Evolutionary conservation across 169 alveolate species (phyloP).

Genomic region (Plasmodium coatneyi): DNA sequence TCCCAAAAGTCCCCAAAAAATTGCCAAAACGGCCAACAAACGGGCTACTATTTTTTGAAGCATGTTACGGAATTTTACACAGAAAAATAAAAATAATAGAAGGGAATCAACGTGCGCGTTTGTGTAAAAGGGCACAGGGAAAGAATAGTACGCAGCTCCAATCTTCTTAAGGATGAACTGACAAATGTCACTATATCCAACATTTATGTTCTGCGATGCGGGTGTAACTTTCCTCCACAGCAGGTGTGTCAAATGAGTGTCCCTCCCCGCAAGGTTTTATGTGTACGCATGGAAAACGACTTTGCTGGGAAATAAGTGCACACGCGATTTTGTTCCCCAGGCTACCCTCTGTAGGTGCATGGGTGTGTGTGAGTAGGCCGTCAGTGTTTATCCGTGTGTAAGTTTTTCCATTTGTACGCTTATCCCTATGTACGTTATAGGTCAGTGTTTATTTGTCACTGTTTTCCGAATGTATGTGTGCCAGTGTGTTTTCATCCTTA

Average conservation of each 20-base stretch:
- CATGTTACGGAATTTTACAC: background rate
- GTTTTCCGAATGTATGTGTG: background rate
- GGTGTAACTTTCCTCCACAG: background rate
- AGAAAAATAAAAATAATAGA: background rate
- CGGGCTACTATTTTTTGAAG: background rate
- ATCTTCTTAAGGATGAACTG: background rate
- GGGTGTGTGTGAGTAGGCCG: background rate
- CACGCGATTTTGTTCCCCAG: background rate
- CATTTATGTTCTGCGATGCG: background rate
- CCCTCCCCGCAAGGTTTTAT: background rate
- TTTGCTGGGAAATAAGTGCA: background rate
- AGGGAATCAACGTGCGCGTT: background rate
- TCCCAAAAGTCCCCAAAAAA: background rate
- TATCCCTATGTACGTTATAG: background rate
- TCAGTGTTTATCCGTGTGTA: background rate
- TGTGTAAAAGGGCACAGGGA: background rate
- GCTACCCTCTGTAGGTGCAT: background rate
- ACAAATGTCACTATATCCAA: background rate
- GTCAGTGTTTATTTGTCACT: background rate
- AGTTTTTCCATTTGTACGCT: background rate
- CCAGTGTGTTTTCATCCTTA: background rate
- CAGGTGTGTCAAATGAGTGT: background rate
- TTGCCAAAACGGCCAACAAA: background rate
- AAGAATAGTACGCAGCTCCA: background rate
- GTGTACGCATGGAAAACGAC: background rate